Evolutionary conservation across 2,329 filamentous ascomycete species (phyloP), one percentile per base, ranked within the genome.

Genomic region (Myriosclerotinia curreyana): DNA sequence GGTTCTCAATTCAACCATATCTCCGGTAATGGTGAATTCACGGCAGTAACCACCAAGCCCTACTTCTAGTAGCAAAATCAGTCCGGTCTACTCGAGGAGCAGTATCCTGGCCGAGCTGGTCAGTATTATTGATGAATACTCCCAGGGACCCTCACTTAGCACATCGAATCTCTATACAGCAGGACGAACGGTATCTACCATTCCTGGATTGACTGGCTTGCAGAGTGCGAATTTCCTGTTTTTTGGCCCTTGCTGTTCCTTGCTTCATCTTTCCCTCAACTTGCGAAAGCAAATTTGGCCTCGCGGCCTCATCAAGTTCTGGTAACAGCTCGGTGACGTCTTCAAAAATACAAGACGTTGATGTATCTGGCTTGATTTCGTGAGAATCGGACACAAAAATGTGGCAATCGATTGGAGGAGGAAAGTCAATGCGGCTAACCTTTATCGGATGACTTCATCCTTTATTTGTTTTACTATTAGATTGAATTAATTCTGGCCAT

Each of bases 21-120:
- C 58, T 20, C 71, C 67, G 59, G 71, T 71, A 22, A 75, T 68
- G 15, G 67, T 54, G 42, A 73, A 66, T n/a, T 74, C 71, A 5
- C 74, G 46, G 44, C 71, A 60, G 62, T 71, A 71, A 12, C 66
- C 68, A 20, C 66, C 68, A 1, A 68, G 51, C 5, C 20, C 44
- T 60, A n/a, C 20, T 52, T 66, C 63, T 17, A 74, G 36, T 65
- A 2, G 22, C 15, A 69, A 64, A 15, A 31, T 62, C 64, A 12
- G 28, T n/a, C 28, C 60, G 34, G 12, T n/a, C 31, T 50, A 9
- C 25, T 28, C 20, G n/a, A 12, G 67, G 66, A 25, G 38, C 50
- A 15, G 72, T 59, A 11, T 50, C 14, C 17, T 50, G 7, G 28
- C 15, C 4, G 28, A 31, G 5, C 28, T 31, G 28, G 28, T n/a